These are phyloP conservation scores for Apodospora peruviana DNA, from an alignment of 495 filamentous ascomycete species.

Conservation along the genomic window DNA sequence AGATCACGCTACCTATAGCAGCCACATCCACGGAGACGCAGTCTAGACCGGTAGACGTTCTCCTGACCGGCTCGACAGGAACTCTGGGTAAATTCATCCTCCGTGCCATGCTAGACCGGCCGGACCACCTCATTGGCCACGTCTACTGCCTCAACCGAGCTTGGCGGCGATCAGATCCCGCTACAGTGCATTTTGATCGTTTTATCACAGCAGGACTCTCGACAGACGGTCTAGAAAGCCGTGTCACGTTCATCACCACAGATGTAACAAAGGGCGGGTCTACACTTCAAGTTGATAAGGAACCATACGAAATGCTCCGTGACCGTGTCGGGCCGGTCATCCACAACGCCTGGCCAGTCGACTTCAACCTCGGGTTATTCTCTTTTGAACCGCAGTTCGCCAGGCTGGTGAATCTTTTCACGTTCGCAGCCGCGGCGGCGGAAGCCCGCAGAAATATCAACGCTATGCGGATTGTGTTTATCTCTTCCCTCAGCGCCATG, in stretches of 20 bases:
- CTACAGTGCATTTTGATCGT: no score
- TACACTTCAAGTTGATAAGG: conserved; percentile 12
- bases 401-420: conserved; percentile 41
- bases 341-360: conserved; percentile 42
- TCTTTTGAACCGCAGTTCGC: conserved; percentile 33
- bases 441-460: no score
- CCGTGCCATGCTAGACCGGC: conserved; percentile 19
- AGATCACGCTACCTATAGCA: neutral
- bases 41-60: no score
- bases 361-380: conserved; percentile 37
- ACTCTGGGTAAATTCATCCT: conserved; percentile 44
- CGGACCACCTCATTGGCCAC: conserved; percentile 22
- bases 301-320: conserved; percentile 10
- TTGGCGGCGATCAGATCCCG: neutral
- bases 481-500: conserved; percentile 40
- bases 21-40: neutral
- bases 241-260: conserved; percentile 1
- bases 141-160: conserved; percentile 42
- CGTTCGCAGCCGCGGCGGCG: conserved; percentile 30
- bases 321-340: conserved; percentile 25
- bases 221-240: neutral
- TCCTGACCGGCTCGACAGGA: conserved; percentile 48
- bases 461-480: conserved; percentile 38
- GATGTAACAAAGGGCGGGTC: neutral
- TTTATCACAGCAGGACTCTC: conserved; percentile 9